phyloP scores from a whole-genome alignment of 441 rosid species.

The Populus hybrid region DNA sequence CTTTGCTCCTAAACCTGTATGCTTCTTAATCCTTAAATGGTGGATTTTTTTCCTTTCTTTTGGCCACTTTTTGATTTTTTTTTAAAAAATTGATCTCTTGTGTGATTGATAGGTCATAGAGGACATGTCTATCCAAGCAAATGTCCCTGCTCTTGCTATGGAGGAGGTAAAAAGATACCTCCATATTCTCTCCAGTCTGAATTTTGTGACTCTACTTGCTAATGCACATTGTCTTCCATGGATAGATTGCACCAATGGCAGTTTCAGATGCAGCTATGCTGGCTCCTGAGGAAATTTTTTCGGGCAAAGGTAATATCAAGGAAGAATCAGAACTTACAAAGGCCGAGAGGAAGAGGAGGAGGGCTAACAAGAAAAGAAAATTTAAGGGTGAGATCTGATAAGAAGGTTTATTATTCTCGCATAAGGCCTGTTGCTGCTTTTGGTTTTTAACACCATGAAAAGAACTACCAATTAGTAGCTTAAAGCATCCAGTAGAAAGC shows the following conservation, averaged over 20 bases:
- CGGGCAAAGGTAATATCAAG: constrained; percentile 78
- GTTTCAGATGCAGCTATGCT: constrained; percentile 97
- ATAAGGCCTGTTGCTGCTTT: no score
- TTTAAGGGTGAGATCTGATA: constrained; percentile 53
- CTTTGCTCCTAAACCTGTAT: constrained; percentile 94
- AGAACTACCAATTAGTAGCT: not conserved
- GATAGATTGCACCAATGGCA: constrained; percentile 94
- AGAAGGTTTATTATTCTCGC: not conserved
- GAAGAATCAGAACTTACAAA: constrained; percentile 81
- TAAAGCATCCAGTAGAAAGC: not conserved
- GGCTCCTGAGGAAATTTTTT: constrained; percentile 93
- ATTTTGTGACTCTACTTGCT: constrained; percentile 7
- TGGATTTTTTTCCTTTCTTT: not conserved
- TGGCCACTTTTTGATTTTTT: not conserved
- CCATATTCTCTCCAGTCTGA: not conserved
- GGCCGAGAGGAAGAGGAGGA: constrained; percentile 86
- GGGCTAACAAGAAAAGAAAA: constrained; percentile 95
- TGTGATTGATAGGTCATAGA: constrained; percentile 59
- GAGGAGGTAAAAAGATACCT: constrained; percentile 65
- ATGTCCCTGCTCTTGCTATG: constrained; percentile 95
- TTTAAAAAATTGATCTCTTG: constrained; percentile 5
- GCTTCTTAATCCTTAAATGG: constrained; percentile 25
- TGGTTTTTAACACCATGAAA: no score
- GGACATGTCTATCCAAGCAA: constrained; percentile 82
- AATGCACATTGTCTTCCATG: constrained; percentile 23